Evolutionary conservation across 768 basidiomycete species (phyloP).

Genomic region (Kwoniella sp.): DNA sequence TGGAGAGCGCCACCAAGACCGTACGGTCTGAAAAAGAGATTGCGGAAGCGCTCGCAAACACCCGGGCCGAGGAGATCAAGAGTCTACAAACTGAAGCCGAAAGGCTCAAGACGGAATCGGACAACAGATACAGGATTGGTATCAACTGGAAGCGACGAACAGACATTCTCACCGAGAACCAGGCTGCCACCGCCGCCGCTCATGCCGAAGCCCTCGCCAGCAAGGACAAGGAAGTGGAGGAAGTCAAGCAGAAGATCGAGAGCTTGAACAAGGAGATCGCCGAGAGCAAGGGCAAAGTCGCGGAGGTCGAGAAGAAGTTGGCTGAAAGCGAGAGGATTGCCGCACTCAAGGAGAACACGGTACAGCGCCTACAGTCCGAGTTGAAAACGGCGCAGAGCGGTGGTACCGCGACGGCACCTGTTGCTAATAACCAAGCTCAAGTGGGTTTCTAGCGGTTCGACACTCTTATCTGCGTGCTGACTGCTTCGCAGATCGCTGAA

Average conservation of each 20-base stretch:
- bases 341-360: slow-evolving; percentile 28
- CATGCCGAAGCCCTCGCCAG: slow-evolving; percentile 13
- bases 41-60: slow-evolving; percentile 28
- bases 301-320: slow-evolving; percentile 32
- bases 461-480: slow-evolving; percentile 2
- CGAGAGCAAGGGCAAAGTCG: slow-evolving; percentile 19
- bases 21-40: slow-evolving; percentile 36
- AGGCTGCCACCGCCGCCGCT: slow-evolving; percentile 7
- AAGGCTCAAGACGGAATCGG: slow-evolving; percentile 21
- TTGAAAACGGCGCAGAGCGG: slow-evolving; percentile 20
- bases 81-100: slow-evolving; percentile 23
- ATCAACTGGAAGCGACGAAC: slow-evolving; percentile 33
- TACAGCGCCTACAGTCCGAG: slow-evolving; percentile 34
- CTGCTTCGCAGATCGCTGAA: slow-evolving; percentile 13
- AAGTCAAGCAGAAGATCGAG: slow-evolving; percentile 11
- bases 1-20: slow-evolving; percentile 26
- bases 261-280: slow-evolving; percentile 22
- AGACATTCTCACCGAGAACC: slow-evolving; percentile 18
- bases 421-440: slow-evolving; percentile 12
- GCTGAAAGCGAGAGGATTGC: slow-evolving; percentile 15
- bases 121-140: slow-evolving; percentile 26
- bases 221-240: slow-evolving; percentile 34
- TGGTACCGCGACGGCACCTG: not conserved
- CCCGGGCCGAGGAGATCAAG: slow-evolving; percentile 29
- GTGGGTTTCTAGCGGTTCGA: slow-evolving; percentile 21